These are phyloP conservation scores for Coemansia sp. DNA, from an alignment of 192 early-diverging fungal species.

Conservation along the genomic window DNA sequence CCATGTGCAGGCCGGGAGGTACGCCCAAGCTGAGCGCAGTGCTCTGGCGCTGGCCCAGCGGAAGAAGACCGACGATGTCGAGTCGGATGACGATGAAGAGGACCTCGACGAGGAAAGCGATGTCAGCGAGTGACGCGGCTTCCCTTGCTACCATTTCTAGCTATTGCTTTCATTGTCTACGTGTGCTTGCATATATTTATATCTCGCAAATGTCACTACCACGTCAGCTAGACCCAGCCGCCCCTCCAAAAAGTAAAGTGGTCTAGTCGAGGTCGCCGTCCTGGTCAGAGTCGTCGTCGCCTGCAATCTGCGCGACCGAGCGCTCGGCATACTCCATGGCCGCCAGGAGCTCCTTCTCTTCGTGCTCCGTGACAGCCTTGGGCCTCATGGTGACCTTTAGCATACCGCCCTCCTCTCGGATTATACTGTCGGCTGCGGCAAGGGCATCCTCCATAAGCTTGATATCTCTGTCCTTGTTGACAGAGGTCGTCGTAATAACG, in stretches of 20 bases:
- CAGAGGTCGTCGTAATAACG: slow-evolving; percentile 81
- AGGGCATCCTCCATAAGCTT: slow-evolving; percentile 88
- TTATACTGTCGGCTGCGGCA: slow-evolving; percentile 71
- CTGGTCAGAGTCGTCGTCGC: slow-evolving; percentile 80
- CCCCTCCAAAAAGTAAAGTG: not conserved
- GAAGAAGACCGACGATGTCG: slow-evolving; percentile 36
- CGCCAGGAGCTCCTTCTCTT: slow-evolving; percentile 90
- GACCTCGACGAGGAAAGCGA: slow-evolving; percentile 1
- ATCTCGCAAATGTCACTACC: not conserved
- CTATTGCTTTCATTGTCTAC: not conserved
- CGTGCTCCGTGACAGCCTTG: slow-evolving; percentile 83
- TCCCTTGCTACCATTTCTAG: not conserved
- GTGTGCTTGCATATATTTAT: not conserved
- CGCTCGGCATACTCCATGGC: slow-evolving; percentile 85
- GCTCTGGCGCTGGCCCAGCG: slow-evolving; percentile 12
- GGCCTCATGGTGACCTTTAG: slow-evolving; percentile 90
- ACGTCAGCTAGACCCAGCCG: not conserved
- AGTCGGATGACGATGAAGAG: slow-evolving; percentile 8
- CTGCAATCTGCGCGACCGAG: slow-evolving; percentile 89
- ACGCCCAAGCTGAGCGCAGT: slow-evolving; percentile 30
- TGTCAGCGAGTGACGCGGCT: not conserved
- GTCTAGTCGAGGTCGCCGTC: slow-evolving; percentile 32
- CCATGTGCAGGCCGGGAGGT: slow-evolving; percentile 18
- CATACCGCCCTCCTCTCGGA: slow-evolving; percentile 67
- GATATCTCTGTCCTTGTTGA: slow-evolving; percentile 84